Evolutionary conservation across 2,329 filamentous ascomycete species (phyloP), one percentile per base, ranked within the genome.

Genomic region (Xylariaceae sp.): DNA sequence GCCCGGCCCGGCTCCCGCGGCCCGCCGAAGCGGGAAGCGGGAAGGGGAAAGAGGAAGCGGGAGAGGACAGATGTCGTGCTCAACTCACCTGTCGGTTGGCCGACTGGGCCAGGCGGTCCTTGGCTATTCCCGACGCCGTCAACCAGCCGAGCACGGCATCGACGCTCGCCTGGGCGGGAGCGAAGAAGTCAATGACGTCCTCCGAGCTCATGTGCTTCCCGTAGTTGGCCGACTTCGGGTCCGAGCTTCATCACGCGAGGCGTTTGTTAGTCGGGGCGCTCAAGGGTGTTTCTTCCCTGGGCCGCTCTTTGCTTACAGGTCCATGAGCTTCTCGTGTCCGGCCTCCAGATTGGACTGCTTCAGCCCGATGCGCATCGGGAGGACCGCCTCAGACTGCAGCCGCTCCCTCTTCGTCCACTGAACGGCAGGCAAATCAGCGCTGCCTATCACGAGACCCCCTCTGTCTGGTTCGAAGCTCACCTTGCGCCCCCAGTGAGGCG

Each of bases 101-200:
- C 3, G 49, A 50, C 22, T 46, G 41, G 5, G 31, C 37, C 14
- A 50, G 37, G 9, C 44, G 40, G 10, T 49, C 40, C 3, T 36
- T 36, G 7, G 44, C 39, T 21, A 60, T 56, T 16, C 57, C 57
- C 16, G 52, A 47, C 7, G 40, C 33, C 11, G 45, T 39, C 0
- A 63, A 43, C 59, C 58, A 63, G 13, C 49, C 40, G 2, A 26
- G 22, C 2, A 64, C 57, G 4, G 49, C 40, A 11, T 58, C 51
- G 8, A 60, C 49, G 17, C 49, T 52, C 12, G 53, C 44, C 17
- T 46, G 37, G 14, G 48, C 31, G 2, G 61, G 63, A 18, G 59
- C 55, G 31, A 64, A 64, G 32, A 59, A 51, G 18, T 60, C 53
- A 19, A 55, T 45, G 13, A 63, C 55, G 34, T 64, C 56, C 11